phyloP scores from a whole-genome alignment of 164 flowering plant species.

The Kingdonia uniflora region DNA sequence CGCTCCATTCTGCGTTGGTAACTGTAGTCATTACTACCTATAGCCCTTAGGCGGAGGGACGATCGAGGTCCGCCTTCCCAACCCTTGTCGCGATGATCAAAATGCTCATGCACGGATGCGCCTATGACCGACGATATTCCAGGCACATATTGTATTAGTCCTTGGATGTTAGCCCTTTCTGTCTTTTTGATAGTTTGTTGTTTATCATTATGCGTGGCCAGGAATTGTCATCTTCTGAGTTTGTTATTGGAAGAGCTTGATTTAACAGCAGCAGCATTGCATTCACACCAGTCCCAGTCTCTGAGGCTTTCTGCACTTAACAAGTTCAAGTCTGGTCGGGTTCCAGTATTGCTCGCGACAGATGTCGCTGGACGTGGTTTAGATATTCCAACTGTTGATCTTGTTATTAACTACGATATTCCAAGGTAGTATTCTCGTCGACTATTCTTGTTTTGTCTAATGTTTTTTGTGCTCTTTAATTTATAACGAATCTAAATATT shows the following conservation, averaged over 20 bases:
- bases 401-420: conserved; percentile 83
- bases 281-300: conserved; percentile 75
- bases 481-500: no score
- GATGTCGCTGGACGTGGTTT: conserved; percentile 96
- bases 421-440: conserved; percentile 51
- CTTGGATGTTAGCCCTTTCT: no score
- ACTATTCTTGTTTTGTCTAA: not conserved
- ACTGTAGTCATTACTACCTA: no score
- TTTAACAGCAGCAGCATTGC: conserved; percentile 47
- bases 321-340: conserved; percentile 76
- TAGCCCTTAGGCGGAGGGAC: no score
- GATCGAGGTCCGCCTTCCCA: no score
- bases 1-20: no score
- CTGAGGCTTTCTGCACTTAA: conserved; percentile 73
- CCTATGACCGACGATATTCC: no score
- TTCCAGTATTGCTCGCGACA: conserved; percentile 71
- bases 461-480: no score
- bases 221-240: conserved; percentile 69
- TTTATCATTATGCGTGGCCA: conserved; percentile 19
- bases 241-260: conserved; percentile 82
- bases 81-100: no score
- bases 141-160: no score
- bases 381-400: conserved; percentile 96
- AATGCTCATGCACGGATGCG: no score
- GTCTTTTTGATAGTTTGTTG: not conserved